Conservation (phyloP, 805 yeast genomes). For the Starmerella scarabaei region DNA sequence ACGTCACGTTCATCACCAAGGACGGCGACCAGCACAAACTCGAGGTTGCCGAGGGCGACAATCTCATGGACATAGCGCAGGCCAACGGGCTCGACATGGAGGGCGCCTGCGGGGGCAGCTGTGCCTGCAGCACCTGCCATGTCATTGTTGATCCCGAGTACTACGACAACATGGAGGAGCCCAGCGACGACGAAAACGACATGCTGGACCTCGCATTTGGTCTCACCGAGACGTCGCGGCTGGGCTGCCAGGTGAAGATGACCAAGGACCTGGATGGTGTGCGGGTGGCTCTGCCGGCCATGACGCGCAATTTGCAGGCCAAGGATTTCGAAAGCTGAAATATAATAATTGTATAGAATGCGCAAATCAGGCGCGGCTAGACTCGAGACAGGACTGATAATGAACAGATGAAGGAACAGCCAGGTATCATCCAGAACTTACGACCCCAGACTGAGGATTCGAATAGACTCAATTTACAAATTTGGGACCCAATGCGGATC, state of each 20-base stretch:
- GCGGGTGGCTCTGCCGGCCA: constrained; percentile 89
- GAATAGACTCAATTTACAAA: no score
- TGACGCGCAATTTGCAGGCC: constrained; percentile 85
- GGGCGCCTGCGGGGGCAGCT: constrained; percentile 95
- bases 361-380: constrained; percentile 1
- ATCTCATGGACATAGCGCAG: constrained; percentile 86
- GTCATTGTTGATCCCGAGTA: constrained; percentile 90
- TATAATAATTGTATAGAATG: background rate
- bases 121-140: constrained; percentile 98
- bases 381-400: background rate
- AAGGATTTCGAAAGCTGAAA: constrained; percentile 44
- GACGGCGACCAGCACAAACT: constrained; percentile 73
- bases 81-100: constrained; percentile 90
- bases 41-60: constrained; percentile 88
- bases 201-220: constrained; percentile 98
- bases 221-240: constrained; percentile 85
- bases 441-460: no score
- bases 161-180: constrained; percentile 85
- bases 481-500: no score
- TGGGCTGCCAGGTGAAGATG: constrained; percentile 91
- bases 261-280: constrained; percentile 82
- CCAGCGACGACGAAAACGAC: constrained; percentile 95
- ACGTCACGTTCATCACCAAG: constrained; percentile 78
- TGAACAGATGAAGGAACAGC: constrained; percentile 1
- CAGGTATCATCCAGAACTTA: background rate